Evolutionary conservation across 225 moss, liverwort and hornwort species (phyloP).

Genomic region (Takakia lepidozioides): DNA sequence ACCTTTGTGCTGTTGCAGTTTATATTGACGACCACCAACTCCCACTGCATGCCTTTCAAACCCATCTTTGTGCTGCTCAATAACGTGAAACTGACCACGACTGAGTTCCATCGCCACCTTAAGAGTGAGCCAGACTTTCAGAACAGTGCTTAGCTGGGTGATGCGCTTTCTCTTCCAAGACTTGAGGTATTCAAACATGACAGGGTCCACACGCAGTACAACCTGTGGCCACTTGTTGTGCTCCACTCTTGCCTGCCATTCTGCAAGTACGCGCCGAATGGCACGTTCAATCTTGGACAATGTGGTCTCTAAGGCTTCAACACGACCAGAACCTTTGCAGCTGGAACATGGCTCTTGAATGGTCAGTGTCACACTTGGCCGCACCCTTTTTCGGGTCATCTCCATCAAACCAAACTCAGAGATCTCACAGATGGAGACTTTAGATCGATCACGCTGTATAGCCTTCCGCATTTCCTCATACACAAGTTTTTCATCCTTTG

Average conservation of each 20-base stretch:
- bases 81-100: conserved; percentile 32
- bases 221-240: conserved; percentile 81
- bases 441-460: conserved; percentile 79
- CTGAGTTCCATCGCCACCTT: conserved; percentile 40
- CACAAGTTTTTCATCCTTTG: conserved; percentile 68
- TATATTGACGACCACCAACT: too few species aligned
- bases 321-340: conserved; percentile 76
- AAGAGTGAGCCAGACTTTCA: conserved; percentile 47
- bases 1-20: too few species aligned
- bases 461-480: conserved; percentile 91
- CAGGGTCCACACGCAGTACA: conserved; percentile 31
- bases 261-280: conserved; percentile 53
- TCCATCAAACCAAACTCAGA: conserved; percentile 97
- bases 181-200: conserved; percentile 45
- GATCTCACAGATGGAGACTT: conserved; percentile 70
- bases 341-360: conserved; percentile 66
- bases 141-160: conserved; percentile 37
- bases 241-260: conserved; percentile 28
- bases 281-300: conserved; percentile 86
- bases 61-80: conserved; percentile 22
- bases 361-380: conserved; percentile 81
- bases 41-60: conserved; percentile 17
- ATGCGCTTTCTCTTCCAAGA: conserved; percentile 40
- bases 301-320: conserved; percentile 83
- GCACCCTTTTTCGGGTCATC: conserved; percentile 88